Percentiles rank a stretch among this genome's conserved stretches.
Conservation (phyloP, 1,284 basidiomycete species). For the Tilletia setariae region DNA sequence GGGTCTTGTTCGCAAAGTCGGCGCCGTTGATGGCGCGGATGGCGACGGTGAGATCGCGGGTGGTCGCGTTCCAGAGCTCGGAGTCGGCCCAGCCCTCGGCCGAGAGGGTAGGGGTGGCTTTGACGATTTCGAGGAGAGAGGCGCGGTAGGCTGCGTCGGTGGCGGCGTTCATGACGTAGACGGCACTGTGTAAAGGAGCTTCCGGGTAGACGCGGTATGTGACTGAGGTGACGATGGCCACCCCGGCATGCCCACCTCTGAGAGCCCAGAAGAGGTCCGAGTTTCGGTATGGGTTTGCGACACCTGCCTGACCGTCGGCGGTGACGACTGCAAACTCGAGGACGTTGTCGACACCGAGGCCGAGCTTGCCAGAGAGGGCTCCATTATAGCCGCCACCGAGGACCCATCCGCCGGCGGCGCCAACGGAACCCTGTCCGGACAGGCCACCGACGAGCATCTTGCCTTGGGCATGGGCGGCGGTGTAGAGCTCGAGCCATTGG, state of each 20-base stretch:
- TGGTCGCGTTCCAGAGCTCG: constrained; percentile 14
- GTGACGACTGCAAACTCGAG: constrained; percentile 11
- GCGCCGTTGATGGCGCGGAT: constrained; percentile 13
- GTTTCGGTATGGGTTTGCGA: constrained; percentile 3
- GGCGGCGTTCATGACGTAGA: constrained; percentile 9
- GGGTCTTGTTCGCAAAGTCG: constrained; percentile 13
- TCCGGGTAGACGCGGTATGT: constrained; percentile 15
- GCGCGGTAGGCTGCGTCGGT: constrained; percentile 7
- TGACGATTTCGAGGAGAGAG: constrained; percentile 12
- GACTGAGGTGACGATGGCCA: constrained; percentile 13
- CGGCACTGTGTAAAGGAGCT: background rate
- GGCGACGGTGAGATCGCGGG: constrained; percentile 6
- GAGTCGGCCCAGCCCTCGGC: constrained; percentile 4
- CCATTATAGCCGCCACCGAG: constrained; percentile 14
- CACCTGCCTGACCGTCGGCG: constrained; percentile 1
- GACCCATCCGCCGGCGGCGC: constrained; percentile 12
- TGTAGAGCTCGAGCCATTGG: constrained; percentile 14
- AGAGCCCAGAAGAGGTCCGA: constrained; percentile 9
- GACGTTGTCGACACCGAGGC: constrained; percentile 13
- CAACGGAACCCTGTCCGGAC: background rate
- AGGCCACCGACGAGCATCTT: constrained; percentile 15
- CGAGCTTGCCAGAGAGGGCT: constrained; percentile 6
- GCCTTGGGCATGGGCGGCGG: background rate
- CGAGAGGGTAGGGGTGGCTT: constrained; percentile 2
- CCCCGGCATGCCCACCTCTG: background rate